Conservation (phyloP, 371 early-diverging fungal species). For the Mucor irregularis region DNA sequence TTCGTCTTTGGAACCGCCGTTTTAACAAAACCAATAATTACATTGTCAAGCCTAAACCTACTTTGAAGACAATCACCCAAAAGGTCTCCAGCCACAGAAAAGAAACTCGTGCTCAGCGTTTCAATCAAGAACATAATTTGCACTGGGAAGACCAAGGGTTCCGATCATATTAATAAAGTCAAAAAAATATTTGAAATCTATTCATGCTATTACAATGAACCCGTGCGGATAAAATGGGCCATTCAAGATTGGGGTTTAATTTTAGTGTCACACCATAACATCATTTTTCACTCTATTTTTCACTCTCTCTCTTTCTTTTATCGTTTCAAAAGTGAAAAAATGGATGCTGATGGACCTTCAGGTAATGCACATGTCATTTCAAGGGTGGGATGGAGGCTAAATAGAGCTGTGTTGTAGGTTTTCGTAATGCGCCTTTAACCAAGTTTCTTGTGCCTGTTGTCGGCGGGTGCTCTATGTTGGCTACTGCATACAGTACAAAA, state of each 20-base stretch:
- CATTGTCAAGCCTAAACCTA: slow-evolving; percentile 9
- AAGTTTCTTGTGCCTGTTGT: slow-evolving; percentile 61
- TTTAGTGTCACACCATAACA: too few relatives aligned
- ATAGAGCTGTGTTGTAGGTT: slow-evolving; percentile 31
- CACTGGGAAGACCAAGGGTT: slow-evolving; percentile 1
- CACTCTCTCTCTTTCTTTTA: background rate
- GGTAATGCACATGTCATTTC: background rate
- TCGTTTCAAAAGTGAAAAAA: background rate
- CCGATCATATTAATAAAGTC: background rate
- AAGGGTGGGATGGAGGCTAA: background rate
- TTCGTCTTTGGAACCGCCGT: slow-evolving; percentile 63
- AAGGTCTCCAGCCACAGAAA: background rate
- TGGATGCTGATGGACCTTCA: slow-evolving; percentile 26
- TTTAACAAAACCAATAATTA: background rate
- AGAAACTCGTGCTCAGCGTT: slow-evolving; percentile 28
- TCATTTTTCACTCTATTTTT: background rate
- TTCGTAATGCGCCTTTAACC: slow-evolving; percentile 69
- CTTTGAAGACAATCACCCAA: background rate
- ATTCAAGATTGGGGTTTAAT: too few relatives aligned
- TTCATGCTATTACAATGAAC: too few relatives aligned
- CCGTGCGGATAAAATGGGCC: too few relatives aligned
- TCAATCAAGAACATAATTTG: slow-evolving; percentile 24
- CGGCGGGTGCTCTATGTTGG: slow-evolving; percentile 57
- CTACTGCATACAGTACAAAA: slow-evolving; percentile 49
- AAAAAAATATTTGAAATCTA: background rate